Conservation (phyloP, 2,329 filamentous ascomycete genomes). For the Cyphellophora europaea region DNA sequence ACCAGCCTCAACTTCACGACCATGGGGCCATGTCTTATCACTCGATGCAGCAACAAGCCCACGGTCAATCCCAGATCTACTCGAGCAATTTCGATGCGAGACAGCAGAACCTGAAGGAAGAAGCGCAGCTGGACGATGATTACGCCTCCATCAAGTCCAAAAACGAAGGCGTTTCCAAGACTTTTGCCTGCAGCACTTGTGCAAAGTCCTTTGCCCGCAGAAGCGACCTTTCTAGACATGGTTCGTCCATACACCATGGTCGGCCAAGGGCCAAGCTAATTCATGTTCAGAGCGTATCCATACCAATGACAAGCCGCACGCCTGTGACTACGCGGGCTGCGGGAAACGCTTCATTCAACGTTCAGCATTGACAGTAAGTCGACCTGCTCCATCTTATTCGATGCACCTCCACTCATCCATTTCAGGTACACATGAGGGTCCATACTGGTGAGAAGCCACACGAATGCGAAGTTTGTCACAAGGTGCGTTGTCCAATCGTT, state of each 20-base stretch:
- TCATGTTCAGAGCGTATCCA: conserved; percentile 74
- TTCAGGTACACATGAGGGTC: too few species aligned
- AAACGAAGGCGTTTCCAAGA: conserved; percentile 50
- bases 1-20: conserved; percentile 47
- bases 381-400: too few species aligned
- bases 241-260: conserved; percentile 45
- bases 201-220: conserved; percentile 84
- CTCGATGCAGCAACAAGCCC: conserved; percentile 44
- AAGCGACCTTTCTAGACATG: conserved; percentile 89
- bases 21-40: conserved; percentile 35
- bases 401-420: too few species aligned
- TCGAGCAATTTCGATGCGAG: conserved; percentile 29
- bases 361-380: conserved; percentile 89
- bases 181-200: conserved; percentile 84
- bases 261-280: neutral
- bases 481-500: conserved; percentile 49
- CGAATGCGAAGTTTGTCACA: conserved; percentile 92
- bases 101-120: conserved; percentile 9
- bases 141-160: conserved; percentile 32
- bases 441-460: conserved; percentile 98
- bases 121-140: conserved; percentile 26
- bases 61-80: conserved; percentile 41
- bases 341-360: conserved; percentile 97
- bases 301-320: conserved; percentile 79
- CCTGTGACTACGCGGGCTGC: conserved; percentile 81